These are phyloP conservation scores for Chlorophyllum brunneum DNA, from an alignment of 768 basidiomycete genomes.

Conservation along the genomic window DNA sequence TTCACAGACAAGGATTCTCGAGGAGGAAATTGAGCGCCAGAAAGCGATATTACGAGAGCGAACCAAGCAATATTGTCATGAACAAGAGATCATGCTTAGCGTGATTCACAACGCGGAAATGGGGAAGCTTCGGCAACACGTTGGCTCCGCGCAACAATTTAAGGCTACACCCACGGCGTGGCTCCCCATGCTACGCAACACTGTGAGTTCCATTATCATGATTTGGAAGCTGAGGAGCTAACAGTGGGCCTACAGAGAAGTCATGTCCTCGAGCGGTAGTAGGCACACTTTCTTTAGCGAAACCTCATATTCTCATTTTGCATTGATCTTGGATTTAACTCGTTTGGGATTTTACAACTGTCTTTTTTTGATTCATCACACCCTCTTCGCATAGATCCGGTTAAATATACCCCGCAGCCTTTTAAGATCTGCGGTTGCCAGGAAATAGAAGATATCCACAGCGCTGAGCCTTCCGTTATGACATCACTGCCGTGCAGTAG, in stretches of 20 bases:
- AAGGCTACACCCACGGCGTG: slow-evolving; percentile 54
- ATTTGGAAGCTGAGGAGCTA: neutral
- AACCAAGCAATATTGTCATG: slow-evolving; percentile 58
- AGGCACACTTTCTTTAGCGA: neutral
- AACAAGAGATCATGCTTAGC: slow-evolving; percentile 80
- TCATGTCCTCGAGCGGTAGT: slow-evolving; percentile 16
- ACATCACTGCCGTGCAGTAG: neutral
- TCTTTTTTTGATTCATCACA: neutral
- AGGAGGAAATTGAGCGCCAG: slow-evolving; percentile 57
- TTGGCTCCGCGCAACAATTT: slow-evolving; percentile 43
- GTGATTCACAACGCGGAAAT: slow-evolving; percentile 71
- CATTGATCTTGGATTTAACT: slow-evolving; percentile 2
- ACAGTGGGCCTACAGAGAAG: slow-evolving; percentile 16
- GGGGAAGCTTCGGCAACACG: slow-evolving; percentile 56
- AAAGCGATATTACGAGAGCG: slow-evolving; percentile 57
- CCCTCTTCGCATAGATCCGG: neutral
- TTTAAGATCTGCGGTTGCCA: neutral
- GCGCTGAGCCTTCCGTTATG: neutral
- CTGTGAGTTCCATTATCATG: slow-evolving; percentile 24
- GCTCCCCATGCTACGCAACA: slow-evolving; percentile 64
- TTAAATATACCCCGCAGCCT: slow-evolving; percentile 1
- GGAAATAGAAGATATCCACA: neutral
- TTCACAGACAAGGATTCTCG: slow-evolving; percentile 59
- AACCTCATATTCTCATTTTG: slow-evolving; percentile 3
- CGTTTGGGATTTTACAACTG: neutral